Evolutionary conservation across 345 rosid genomes (phyloP).

Genomic region (Moricandia moricandioides): DNA sequence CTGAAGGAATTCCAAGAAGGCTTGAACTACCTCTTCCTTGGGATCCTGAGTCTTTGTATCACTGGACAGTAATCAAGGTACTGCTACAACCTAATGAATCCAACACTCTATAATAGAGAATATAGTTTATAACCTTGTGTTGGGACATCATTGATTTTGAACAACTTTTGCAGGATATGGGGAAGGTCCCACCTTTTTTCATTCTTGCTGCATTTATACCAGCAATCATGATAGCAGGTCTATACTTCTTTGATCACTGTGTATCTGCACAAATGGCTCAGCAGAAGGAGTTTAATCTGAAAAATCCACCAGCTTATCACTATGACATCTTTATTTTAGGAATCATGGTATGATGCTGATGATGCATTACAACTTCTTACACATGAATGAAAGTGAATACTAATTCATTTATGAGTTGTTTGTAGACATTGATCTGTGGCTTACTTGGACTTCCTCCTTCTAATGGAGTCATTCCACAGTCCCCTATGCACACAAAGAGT

Average conservation of each 20-base stretch:
- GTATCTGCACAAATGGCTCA: conserved; percentile 88
- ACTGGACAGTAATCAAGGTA: conserved; percentile 80
- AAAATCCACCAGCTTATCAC: conserved; percentile 79
- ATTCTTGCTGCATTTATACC: conserved; percentile 72
- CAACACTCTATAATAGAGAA: neutral
- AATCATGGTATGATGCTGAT: conserved; percentile 49
- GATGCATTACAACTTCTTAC: neutral
- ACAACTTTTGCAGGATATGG: conserved; percentile 62
- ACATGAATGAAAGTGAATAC: neutral
- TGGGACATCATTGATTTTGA: neutral
- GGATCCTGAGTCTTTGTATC: conserved; percentile 54
- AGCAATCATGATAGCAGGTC: conserved; percentile 74
- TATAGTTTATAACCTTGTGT: neutral
- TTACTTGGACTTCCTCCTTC: conserved; percentile 78
- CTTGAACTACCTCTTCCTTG: conserved; percentile 66
- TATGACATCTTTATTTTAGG: conserved; percentile 60
- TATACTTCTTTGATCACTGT: conserved; percentile 82
- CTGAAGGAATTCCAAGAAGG: conserved; percentile 75
- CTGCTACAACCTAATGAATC: neutral
- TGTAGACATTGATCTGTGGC: conserved; percentile 82
- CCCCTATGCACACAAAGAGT: conserved; percentile 93
- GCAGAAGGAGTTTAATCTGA: conserved; percentile 81
- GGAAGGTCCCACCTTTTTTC: conserved; percentile 57
- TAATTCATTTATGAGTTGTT: neutral
- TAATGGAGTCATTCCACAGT: conserved; percentile 85